Conservation (phyloP, 805 yeast genomes). For the Clavispora vitiphila region DNA sequence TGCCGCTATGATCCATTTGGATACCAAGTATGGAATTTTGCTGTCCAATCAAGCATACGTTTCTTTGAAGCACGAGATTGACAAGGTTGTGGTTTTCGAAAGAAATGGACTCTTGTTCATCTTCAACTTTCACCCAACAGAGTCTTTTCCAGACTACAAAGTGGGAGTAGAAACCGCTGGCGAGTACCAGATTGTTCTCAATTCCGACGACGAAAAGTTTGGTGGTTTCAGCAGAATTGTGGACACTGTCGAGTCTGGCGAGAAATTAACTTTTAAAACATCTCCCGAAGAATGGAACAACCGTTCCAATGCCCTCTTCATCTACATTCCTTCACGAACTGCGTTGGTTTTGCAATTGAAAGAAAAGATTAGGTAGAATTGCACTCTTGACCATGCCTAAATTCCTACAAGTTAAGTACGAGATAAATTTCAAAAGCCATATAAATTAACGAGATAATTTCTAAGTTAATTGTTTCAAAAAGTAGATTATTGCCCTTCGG, state of each 20-base stretch:
- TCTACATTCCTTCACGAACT: constrained; percentile 73
- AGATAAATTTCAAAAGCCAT: too few species aligned
- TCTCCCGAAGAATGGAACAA: constrained; percentile 76
- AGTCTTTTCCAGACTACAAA: constrained; percentile 81
- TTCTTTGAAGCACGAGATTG: constrained; percentile 82
- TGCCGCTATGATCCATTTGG: constrained; percentile 74
- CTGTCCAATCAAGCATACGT: constrained; percentile 69
- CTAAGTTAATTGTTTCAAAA: not conserved
- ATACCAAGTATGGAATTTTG: constrained; percentile 67
- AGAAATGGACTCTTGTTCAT: constrained; percentile 79
- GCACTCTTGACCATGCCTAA: too few species aligned
- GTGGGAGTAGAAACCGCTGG: constrained; percentile 86
- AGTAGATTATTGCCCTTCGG: not conserved
- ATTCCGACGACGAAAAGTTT: constrained; percentile 62
- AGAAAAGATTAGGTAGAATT: constrained; percentile 17
- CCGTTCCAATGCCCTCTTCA: constrained; percentile 70
- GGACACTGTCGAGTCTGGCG: constrained; percentile 26
- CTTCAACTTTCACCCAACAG: constrained; percentile 85
- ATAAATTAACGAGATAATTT: not conserved
- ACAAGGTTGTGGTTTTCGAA: constrained; percentile 74
- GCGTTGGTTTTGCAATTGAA: constrained; percentile 36
- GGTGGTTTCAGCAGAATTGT: constrained; percentile 78
- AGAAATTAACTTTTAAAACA: constrained; percentile 54
- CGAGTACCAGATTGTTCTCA: constrained; percentile 64
- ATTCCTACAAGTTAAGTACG: too few species aligned